Conservation (phyloP, 2,329 filamentous ascomycete genomes). For the Beauveria medogensis region DNA sequence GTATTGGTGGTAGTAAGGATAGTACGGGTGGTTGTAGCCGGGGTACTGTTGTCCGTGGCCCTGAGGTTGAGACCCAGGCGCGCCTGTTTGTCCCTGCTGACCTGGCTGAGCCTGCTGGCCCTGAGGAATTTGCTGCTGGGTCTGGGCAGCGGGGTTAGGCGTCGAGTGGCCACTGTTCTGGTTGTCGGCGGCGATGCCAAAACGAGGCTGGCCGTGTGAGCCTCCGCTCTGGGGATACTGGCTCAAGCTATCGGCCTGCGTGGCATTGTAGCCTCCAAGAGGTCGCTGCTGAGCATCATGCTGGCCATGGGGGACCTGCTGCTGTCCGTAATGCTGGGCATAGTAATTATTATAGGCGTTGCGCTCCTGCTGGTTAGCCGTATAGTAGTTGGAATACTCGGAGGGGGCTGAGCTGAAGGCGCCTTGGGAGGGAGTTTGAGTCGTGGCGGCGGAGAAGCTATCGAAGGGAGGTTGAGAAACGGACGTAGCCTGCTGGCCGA, state of each 20-base stretch:
- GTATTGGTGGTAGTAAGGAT: slow-evolving; percentile 56
- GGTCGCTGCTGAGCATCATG: slow-evolving; percentile 73
- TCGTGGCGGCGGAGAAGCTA: slow-evolving; percentile 48
- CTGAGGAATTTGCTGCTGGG: slow-evolving; percentile 31
- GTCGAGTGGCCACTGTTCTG: slow-evolving; percentile 87
- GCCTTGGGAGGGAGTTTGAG: slow-evolving; percentile 53
- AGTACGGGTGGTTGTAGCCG: slow-evolving; percentile 51
- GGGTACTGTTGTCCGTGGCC: slow-evolving; percentile 39
- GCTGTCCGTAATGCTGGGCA: slow-evolving; percentile 49
- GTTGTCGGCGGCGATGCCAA: slow-evolving; percentile 53
- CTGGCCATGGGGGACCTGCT: slow-evolving; percentile 53
- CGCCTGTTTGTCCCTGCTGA: slow-evolving; percentile 36
- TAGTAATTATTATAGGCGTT: slow-evolving; percentile 78
- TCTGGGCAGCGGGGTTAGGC: slow-evolving; percentile 65
- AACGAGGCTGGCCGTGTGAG: slow-evolving; percentile 48
- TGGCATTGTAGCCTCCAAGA: slow-evolving; percentile 65
- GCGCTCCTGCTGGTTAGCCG: slow-evolving; percentile 62
- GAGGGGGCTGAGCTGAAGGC: slow-evolving; percentile 65
- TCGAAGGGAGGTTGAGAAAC: slow-evolving; percentile 51
- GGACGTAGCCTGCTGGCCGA: slow-evolving; percentile 61
- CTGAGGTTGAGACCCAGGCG: slow-evolving; percentile 37
- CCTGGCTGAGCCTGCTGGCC: slow-evolving; percentile 39
- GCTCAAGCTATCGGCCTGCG: slow-evolving; percentile 55
- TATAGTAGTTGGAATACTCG: slow-evolving; percentile 84
- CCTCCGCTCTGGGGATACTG: slow-evolving; percentile 66